These are phyloP conservation scores for Suhomyces chickasaworum DNA, from an alignment of 1,139 yeast genomes.

Conservation along the genomic window DNA sequence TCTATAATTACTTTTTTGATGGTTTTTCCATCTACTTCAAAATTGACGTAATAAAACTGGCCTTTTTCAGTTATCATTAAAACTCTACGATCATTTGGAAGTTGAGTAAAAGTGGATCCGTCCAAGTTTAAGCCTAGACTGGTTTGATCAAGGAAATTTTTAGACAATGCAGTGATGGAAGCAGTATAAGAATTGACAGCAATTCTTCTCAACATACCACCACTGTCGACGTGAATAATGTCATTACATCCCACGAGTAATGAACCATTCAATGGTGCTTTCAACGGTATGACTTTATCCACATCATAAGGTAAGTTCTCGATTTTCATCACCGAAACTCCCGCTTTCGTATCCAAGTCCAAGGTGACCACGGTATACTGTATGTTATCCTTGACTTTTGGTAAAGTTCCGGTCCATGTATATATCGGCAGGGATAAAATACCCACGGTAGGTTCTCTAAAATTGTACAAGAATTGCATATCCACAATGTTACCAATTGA, in stretches of 20 bases:
- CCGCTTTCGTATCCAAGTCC: constrained; percentile 61
- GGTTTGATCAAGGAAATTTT: constrained; percentile 54
- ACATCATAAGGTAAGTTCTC: constrained; percentile 75
- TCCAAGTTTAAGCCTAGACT: constrained; percentile 59
- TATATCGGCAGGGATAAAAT: constrained; percentile 62
- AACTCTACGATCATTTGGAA: constrained; percentile 53
- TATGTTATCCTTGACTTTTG: constrained; percentile 63
- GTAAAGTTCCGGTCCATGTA: constrained; percentile 77
- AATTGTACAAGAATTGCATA: constrained; percentile 67
- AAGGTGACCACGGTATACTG: constrained; percentile 64
- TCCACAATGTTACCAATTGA: constrained; percentile 64
- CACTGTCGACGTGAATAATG: constrained; percentile 75
- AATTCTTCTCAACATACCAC: constrained; percentile 71
- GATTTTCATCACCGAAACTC: constrained; percentile 67
- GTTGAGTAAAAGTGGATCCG: constrained; percentile 49
- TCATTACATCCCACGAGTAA: constrained; percentile 77
- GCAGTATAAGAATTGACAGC: constrained; percentile 63
- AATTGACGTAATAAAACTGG: constrained; percentile 49
- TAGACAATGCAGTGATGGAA: constrained; percentile 51
- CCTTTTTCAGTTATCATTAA: constrained; percentile 58
- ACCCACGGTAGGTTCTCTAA: constrained; percentile 80
- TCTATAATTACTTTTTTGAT: constrained; percentile 41
- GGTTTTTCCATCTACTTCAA: constrained; percentile 53
- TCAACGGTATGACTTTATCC: constrained; percentile 62
- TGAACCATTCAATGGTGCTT: constrained; percentile 70